Evolutionary conservation across 2,329 filamentous ascomycete genomes (phyloP).

Genomic region (Pezicula rhizophila): DNA sequence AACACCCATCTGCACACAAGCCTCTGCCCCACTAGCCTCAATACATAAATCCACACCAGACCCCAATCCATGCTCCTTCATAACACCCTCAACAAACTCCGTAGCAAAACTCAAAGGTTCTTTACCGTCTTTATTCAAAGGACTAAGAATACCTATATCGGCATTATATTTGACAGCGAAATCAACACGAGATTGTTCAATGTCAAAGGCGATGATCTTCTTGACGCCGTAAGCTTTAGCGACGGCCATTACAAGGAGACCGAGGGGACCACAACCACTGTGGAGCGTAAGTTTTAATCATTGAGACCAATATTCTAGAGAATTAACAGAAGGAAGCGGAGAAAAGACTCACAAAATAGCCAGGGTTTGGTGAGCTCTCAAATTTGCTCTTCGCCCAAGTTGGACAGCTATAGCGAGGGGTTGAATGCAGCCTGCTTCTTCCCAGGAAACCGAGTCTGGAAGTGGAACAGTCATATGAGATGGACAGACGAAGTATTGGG

Average conservation of each 20-base stretch:
- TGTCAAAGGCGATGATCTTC: conserved; percentile 26
- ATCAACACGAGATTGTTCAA: conserved; percentile 18
- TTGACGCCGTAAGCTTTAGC: conserved; percentile 22
- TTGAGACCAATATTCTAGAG: too few relatives aligned
- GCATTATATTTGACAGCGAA: conserved; percentile 22
- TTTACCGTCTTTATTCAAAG: conserved; percentile 7
- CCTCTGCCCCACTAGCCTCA: conserved; percentile 22
- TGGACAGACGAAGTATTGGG: conserved; percentile 49
- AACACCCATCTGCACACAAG: conserved; percentile 19
- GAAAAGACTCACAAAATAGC: conserved; percentile 22
- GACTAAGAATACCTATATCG: conserved; percentile 13
- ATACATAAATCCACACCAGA: conserved; percentile 19
- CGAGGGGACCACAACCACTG: conserved; percentile 25
- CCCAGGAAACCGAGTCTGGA: conserved; percentile 50
- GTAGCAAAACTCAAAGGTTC: conserved; percentile 4
- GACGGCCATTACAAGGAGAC: conserved; percentile 22
- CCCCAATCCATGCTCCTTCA: conserved; percentile 10
- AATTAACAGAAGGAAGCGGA: background rate
- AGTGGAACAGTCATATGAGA: conserved; percentile 60
- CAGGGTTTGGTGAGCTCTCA: conserved; percentile 19
- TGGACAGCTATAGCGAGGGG: conserved; percentile 59
- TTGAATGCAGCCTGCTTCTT: conserved; percentile 63
- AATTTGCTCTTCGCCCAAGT: conserved; percentile 44
- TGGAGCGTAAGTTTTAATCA: background rate
- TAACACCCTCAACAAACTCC: conserved; percentile 14